Percentiles rank a stretch among this genome's conserved stretches.
Evolutionary conservation across 441 rosid species (phyloP).

Genomic region (Pelargonium fulgidum): DNA sequence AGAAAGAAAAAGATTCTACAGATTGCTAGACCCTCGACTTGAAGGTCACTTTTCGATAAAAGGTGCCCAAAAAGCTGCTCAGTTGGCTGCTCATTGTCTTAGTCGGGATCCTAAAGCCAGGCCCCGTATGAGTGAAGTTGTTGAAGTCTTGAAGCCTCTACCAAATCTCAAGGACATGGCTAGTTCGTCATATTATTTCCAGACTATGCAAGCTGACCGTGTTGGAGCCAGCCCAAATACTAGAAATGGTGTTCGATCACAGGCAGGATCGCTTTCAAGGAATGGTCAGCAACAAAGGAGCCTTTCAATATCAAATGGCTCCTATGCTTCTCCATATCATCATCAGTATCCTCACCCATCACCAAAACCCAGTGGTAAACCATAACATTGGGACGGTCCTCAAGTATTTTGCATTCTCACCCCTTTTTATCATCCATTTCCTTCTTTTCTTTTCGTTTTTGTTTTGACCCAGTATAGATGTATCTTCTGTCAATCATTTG

Average conservation of each 20-base stretch:
- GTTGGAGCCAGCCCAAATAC: conserved; percentile 26
- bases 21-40: conserved; percentile 56
- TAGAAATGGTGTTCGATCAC: conserved; percentile 30
- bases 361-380: conserved; percentile 52
- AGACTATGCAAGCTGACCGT: conserved; percentile 48
- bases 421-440: too few relatives aligned
- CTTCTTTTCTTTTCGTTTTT: conserved; percentile 6
- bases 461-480: conserved; percentile 27
- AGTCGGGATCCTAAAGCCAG: conserved; percentile 61
- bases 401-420: too few relatives aligned
- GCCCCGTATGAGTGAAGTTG: conserved; percentile 63
- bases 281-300: conserved; percentile 56
- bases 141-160: conserved; percentile 45
- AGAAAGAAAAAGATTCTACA: conserved; percentile 49
- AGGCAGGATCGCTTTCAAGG: conserved; percentile 47
- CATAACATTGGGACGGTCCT: conserved; percentile 17
- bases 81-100: conserved; percentile 58
- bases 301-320: conserved; percentile 41
- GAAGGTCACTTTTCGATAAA: conserved; percentile 64
- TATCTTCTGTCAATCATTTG: conserved; percentile 35
- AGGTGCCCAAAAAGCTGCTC: conserved; percentile 63
- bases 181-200: conserved; percentile 60
- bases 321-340: conserved; percentile 45
- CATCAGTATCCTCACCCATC: conserved; percentile 29
- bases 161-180: conserved; percentile 66